Base-by-base conservation (phyloP, 2,329 filamentous ascomycete genomes). In the Huntiella moniliformis region DNA sequence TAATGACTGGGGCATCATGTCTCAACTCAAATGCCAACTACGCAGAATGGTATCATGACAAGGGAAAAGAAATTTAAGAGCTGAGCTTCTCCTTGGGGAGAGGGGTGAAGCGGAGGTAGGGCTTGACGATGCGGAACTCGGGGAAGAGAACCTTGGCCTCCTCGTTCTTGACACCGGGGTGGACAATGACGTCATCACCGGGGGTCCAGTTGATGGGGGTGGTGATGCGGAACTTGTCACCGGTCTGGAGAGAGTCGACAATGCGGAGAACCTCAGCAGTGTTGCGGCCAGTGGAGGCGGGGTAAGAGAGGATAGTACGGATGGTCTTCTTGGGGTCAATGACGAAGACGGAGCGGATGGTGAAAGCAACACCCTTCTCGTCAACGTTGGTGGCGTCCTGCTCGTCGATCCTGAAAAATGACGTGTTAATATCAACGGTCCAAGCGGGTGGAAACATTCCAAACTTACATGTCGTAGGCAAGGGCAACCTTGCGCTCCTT, bases 281-380 rank as follows among this genome's bases (percentile, higher is more conserved):
- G 71, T 86, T 87, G 59, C 82, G 77, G 64, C 87, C 87, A 39
- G 85, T 92, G 49, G 81, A 87, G 51, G 87, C 86, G 38, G 87
- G 87, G 71, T 94, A 95, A 59, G 82, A 79, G 68, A 94, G 81
- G 61, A 85, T 92, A 60, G 87, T 77, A 56, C 87, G 80, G 66
- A 94, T 91, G 63, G 80, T 88, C 78, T 93, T 94, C 64, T 75
- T 77, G 53, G 86, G 86, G 68, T 94, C 86, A 62, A 94, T 91
- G 66, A 94, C 71, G 72, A 92, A 94, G 60, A 94, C 87, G 55
- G 82, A 85, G 57, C 87, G 84, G 66, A 95, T 93, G 56, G 87
- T 94, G 67, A 93, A 88, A 47, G 86, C 85, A 55, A 88, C 82
- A 55, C 80, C 80, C 73, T 84, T 84, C 57, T 71, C 63, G 61